These are phyloP conservation scores for Saturnispora silvae DNA, from an alignment of 805 yeast genomes.

Conservation along the genomic window DNA sequence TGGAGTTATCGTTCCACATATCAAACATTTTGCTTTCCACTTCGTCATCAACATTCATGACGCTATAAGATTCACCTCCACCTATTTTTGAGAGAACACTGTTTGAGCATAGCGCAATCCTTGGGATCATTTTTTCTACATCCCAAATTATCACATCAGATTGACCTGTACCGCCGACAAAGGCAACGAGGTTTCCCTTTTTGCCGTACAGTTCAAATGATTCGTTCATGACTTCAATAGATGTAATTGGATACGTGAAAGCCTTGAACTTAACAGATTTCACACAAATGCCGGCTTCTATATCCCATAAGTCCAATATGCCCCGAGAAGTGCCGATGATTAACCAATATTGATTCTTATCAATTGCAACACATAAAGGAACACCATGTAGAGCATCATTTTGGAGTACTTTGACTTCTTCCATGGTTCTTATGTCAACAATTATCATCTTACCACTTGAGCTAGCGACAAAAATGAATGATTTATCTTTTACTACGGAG, in stretches of 20 bases:
- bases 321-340: conserved; percentile 71
- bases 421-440: conserved; percentile 52
- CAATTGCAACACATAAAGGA: conserved; percentile 49
- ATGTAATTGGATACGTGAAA: conserved; percentile 34
- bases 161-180: conserved; percentile 57
- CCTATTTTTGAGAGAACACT: conserved; percentile 13
- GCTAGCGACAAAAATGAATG: conserved; percentile 41
- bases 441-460: conserved; percentile 39
- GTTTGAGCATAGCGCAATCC: conserved; percentile 21
- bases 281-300: conserved; percentile 51
- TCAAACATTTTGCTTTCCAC: conserved; percentile 18
- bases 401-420: conserved; percentile 29
- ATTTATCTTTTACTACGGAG: conserved; percentile 29
- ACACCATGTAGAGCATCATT: conserved; percentile 59
- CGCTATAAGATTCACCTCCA: conserved; percentile 19
- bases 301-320: conserved; percentile 69
- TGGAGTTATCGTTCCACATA: conserved; percentile 17
- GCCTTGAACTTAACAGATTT: conserved; percentile 50
- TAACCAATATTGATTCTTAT: conserved; percentile 47
- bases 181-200: conserved; percentile 36
- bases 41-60: conserved; percentile 17
- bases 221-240: conserved; percentile 35
- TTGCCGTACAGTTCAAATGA: conserved; percentile 24
- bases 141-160: conserved; percentile 68
- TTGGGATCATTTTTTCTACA: conserved; percentile 49